Base-by-base conservation (phyloP, 495 filamentous ascomycete genomes). In the Hypomontagnella monticulosa region DNA sequence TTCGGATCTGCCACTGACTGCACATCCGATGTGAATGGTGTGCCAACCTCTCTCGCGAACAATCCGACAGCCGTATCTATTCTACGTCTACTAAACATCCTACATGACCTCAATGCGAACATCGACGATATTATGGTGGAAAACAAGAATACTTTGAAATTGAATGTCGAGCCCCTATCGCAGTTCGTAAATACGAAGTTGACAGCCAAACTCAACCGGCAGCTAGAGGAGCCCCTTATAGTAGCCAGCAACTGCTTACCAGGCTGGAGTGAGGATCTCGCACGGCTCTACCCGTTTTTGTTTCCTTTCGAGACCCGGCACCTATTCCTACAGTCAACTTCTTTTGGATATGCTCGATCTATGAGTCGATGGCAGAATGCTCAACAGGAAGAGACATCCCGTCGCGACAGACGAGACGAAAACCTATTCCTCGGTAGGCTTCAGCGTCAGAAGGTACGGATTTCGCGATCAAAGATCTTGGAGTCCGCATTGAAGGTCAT, bases 141-240 rank as follows among this genome's bases (percentile, higher is more conserved):
- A 46, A 91, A 92, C 67, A 89, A 90, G 69, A 88, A 89, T 44
- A 78, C 82, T 2, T 74, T 89, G 38, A 87, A 84, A 50, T 78
- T 97, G 43, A 92, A 89, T 38, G 79, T 83, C 14, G 95, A 98
- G 76, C 91, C 94, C 4, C 73, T 97, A 38, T 89, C 94, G 9
- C 96, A 98, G 67, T 98, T 99, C 70, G 95, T 99, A 76, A 99
- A 99, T 70, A 97, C 94, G 0, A 99, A 99, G 77, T 85, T 99
- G 47, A 99, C 95, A 1, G 95, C 95, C n/a, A 99, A 99, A 77
- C 84, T 99, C 40, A 99, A 99, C 69, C 88, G 95, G 30, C 95
- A 99, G 72, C 78, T 99, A 37, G 95, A 99, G 74, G 95, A 99
- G 78, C 95, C 95, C n/a, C 80, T 99, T 40, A 97, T 99, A 63